Base-by-base conservation (phyloP, 108 stramenopile species). In the Skeletonema menzelii region DNA sequence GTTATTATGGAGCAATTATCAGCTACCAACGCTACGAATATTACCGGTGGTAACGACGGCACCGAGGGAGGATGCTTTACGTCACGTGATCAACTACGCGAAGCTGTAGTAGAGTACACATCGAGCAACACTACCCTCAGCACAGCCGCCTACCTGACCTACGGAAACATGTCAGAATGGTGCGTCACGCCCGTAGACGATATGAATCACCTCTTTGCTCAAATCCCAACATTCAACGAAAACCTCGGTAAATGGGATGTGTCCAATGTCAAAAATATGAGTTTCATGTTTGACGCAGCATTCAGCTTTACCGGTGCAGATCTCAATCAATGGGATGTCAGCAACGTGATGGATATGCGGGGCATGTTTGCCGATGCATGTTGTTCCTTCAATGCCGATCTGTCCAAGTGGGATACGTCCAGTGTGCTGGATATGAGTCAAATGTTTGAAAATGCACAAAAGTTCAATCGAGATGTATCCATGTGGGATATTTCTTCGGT, bases 221-320 rank as follows among this genome's bases (percentile, higher is more conserved):
- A 35, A 10, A 14, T 58, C 57, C 27, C 27, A 17, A 5, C 13
- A 24, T 81, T 77, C 61, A 81, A 81, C 8, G 69, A 35, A 40
- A 68, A 81, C 44, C 80, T 86, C 69, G 78, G 73, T 0, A 56
- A 8, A 20, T 86, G 82, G 79, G 67, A 77, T 66, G 79, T 80
- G 17, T 62, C 66, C 24, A 69, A 69, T 28, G 58, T 84, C 26
- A 57, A 57, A 11, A 65, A 84, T 44, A 67, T 56, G 66, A 56
- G 55, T 34, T 27, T 38, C 24, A 80, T 75, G 79, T 80, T 80
- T 59, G 17, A 44, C 6, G 19, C 38, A 3, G 63, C 70, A n/a
- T 24, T 30, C 12, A 34, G 49, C 17, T 62, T 59, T 14, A 63
- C 32, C n/a, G 24, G 26, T 11, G 14, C 8, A 11, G 28, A 31